These are phyloP conservation scores for Solanum hybrid DNA, from an alignment of 305 asterid genomes.

Conservation along the genomic window DNA sequence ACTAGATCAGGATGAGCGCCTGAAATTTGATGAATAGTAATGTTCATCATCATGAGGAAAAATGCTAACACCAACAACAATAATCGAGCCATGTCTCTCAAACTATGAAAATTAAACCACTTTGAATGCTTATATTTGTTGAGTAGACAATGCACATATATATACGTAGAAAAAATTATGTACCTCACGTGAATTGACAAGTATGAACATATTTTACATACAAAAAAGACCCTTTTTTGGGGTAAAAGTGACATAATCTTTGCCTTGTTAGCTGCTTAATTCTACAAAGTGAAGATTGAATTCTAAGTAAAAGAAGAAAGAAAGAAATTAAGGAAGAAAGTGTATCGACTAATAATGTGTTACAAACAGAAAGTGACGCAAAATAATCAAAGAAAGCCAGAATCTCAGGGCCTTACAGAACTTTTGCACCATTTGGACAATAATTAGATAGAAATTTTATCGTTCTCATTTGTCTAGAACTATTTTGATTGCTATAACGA, in stretches of 20 bases:
- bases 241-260: neutral
- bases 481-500: accelerated
- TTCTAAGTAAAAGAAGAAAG: neutral
- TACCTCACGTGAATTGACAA: neutral
- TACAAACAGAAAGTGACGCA: neutral
- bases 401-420: neutral
- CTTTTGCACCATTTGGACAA: neutral
- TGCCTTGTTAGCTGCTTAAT: neutral
- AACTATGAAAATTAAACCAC: neutral
- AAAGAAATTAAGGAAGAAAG: neutral
- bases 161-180: neutral
- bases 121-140: neutral
- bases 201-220: neutral
- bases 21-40: neutral
- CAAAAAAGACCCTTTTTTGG: neutral
- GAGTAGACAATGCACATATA: neutral
- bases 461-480: accelerated
- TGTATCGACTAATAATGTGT: neutral
- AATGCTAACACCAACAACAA: neutral
- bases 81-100: neutral
- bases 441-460: neutral
- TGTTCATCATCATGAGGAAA: neutral
- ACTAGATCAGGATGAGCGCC: neutral
- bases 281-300: neutral
- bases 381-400: neutral